Percentiles rank a stretch among this genome's conserved stretches.
Evolutionary conservation across 2,329 filamentous ascomycete genomes (phyloP).

Genomic region (Talaromyces funiculosus): DNA sequence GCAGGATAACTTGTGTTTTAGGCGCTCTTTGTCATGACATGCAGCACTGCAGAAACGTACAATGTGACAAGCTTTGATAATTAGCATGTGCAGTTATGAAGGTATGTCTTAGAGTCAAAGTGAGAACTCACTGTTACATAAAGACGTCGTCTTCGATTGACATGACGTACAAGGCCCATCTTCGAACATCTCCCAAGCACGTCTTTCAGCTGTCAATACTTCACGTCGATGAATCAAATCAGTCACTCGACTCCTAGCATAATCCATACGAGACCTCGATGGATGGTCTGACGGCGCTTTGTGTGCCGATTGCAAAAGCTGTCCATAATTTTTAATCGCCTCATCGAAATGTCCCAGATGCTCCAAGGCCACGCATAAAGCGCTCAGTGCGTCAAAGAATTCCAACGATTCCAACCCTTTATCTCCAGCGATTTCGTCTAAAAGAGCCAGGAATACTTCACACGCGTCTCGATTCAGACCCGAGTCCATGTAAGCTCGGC

Average conservation of each 20-base stretch:
- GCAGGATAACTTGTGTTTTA: slow-evolving; percentile 20
- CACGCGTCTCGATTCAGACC: slow-evolving; percentile 26
- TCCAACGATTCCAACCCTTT: slow-evolving; percentile 24
- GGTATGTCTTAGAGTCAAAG: not conserved
- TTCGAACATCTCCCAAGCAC: slow-evolving; percentile 24
- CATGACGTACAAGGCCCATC: slow-evolving; percentile 22
- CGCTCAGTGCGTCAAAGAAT: slow-evolving; percentile 27
- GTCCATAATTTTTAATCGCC: slow-evolving; percentile 25
- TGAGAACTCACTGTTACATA: slow-evolving; percentile 25
- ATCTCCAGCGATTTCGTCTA: slow-evolving; percentile 23
- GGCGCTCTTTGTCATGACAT: slow-evolving; percentile 19
- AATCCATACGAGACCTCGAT: slow-evolving; percentile 22
- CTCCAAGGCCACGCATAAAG: slow-evolving; percentile 25
- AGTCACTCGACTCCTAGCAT: slow-evolving; percentile 24
- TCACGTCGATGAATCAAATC: slow-evolving; percentile 25
- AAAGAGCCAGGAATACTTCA: slow-evolving; percentile 22
- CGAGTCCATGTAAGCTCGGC: slow-evolving; percentile 25
- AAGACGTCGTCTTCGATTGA: slow-evolving; percentile 17
- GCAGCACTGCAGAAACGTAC: slow-evolving; percentile 25
- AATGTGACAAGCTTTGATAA: slow-evolving; percentile 23
- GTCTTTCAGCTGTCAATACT: slow-evolving; percentile 21
- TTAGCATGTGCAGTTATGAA: not conserved
- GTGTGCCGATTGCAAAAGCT: slow-evolving; percentile 24
- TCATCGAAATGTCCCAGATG: slow-evolving; percentile 26
- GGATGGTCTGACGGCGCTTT: slow-evolving; percentile 22